Base-by-base conservation (phyloP, 2,329 filamentous ascomycete species). In the Pseudomassariella vexata region DNA sequence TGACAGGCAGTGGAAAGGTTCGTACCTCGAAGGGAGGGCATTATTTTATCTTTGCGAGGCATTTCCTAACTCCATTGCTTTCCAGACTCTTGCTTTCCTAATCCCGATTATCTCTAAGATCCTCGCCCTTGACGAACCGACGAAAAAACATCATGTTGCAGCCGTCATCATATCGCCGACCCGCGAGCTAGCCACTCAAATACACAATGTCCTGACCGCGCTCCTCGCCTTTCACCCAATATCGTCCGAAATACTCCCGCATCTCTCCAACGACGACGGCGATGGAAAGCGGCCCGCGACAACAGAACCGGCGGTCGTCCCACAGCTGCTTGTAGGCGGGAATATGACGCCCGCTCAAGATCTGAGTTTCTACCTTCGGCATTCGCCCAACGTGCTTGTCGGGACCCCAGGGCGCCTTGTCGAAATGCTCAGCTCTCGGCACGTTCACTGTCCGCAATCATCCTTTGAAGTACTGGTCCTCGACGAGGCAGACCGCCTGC, bases 151-250 rank as follows among this genome's bases (percentile, higher is more conserved):
- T 56, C 86, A 96, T 55, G 75, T 98, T 38, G 85, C 82, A 38
- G 87, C 85, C 42, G 92, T 98, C 41, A 80, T 98, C 47, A 80
- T 98, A 38, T 90, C 89, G 11, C 92, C 92, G 1, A 98, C 87
- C 2, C 79, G 92, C 59, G 92, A 98, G 61, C 71, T 98, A 30
- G 90, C 92, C 2, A 79, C 78, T 1, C 92, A 98, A 57, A 96
- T 96, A 33, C 77, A 94, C 52, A 73, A 81, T 30, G 88, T 95
- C 2, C 69, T 95, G 5, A 53, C 77, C 1, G 83, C 79, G 0
- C 63, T 98, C 17, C 65, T 96, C 20, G 75, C 79, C 20, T 96
- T 95, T 49, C 92, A 98, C 57, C 70, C 71, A 20, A 75, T 84
- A 1, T 95, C 89, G 2, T 78, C 85, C 32, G 79, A 81, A 20